These are phyloP conservation scores for Elaeis oleifera DNA, from an alignment of 202 grass and related monocot genomes.

Conservation along the genomic window DNA sequence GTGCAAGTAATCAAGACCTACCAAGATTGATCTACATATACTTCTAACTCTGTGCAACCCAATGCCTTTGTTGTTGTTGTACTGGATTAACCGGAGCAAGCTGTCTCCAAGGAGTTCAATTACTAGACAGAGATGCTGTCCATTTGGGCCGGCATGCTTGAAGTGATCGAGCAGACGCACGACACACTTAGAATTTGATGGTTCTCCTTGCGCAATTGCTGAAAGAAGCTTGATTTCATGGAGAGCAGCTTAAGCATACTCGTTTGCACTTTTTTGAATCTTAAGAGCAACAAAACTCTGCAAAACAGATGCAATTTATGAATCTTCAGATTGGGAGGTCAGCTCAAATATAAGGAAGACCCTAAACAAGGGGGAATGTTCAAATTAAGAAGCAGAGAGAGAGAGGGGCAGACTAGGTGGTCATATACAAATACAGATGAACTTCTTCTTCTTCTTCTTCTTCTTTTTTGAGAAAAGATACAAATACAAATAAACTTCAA, in stretches of 20 bases:
- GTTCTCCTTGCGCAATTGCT: constrained; percentile 56
- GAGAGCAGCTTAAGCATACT: constrained; percentile 67
- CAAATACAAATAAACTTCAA: too few species aligned
- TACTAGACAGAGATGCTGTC: constrained; percentile 63
- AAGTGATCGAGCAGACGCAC: constrained; percentile 72
- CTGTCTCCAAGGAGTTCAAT: constrained; percentile 77
- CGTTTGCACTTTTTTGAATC: constrained; percentile 92
- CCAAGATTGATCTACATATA: constrained; percentile 60
- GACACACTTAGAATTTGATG: constrained; percentile 56
- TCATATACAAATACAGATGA: too few species aligned
- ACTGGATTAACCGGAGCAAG: constrained; percentile 62
- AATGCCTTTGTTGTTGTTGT: constrained; percentile 65
- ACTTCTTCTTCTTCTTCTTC: too few species aligned
- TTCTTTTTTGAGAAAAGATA: too few species aligned
- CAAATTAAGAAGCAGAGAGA: too few species aligned
- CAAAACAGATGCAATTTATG: background rate
- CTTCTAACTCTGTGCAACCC: constrained; percentile 50
- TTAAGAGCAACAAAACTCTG: constrained; percentile 90
- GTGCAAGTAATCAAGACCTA: constrained; percentile 77
- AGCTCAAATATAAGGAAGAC: too few species aligned
- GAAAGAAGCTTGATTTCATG: constrained; percentile 74
- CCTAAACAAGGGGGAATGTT: too few species aligned
- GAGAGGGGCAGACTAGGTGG: too few species aligned
- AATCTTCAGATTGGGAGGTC: too few species aligned
- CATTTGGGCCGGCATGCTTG: constrained; percentile 81